Evolutionary conservation across 1,139 yeast species (phyloP), one percentile per base, ranked within the genome.

Genomic region (Saccharomyces hybrid): DNA sequence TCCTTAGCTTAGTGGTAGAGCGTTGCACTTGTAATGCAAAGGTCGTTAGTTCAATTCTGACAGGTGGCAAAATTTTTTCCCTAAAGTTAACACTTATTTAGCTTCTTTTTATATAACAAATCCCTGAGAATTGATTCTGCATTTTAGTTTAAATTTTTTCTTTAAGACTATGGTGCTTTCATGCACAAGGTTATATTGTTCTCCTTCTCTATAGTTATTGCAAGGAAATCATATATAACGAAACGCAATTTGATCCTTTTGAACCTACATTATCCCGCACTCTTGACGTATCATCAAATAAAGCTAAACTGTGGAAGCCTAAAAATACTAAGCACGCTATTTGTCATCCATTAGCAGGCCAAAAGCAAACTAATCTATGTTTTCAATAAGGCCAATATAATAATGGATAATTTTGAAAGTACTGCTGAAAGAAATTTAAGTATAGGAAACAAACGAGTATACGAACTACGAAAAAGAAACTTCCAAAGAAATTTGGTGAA

Each of bases 31-130:
- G 90, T 84, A 84, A 85, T 85, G 91, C 90, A 84, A 84, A 84
- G 91, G 88, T 85, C 91, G 86, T 87, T 83, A 85, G 90, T 85
- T 85, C 90, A 84, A 85, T 83, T 84, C 91, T 85, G 91, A 88
- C 87, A 84, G 81, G 85, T 76, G 89, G 89, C 89, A 83, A 9
- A 9, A 29, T 29, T 29, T 11, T 29, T 29, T 29, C 25, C 25
- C 25, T 23, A 23, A 23, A 23, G 25, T 23, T 23, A 23, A 23
- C 25, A 23, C 25, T 23, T 23, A 23, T 23, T 23, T 23, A 23
- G 25, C 25, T 23, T 23, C 25, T 23, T 23, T 23, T 23, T 23
- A 23, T 23, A 23, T 23, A 23, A 23, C 5, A 23, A 23, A 23
- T 23, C 5, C 23, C 5, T 23, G 25, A 23, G 25, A 23, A 23